Evolutionary conservation across 441 rosid species (phyloP).

Genomic region (Erodium moschatum): DNA sequence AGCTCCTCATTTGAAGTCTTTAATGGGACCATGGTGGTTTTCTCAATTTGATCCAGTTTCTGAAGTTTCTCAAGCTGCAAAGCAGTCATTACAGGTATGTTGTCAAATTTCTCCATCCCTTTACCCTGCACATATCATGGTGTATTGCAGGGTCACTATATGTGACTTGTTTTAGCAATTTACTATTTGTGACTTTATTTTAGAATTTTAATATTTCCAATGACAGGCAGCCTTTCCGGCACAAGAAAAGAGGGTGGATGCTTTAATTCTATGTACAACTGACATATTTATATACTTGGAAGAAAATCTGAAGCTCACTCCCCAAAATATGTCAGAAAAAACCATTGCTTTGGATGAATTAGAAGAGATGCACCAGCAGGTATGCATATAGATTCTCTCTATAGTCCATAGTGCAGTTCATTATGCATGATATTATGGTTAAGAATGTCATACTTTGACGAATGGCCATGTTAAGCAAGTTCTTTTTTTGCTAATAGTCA

Average conservation of each 20-base stretch:
- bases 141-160: too few species aligned
- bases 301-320: slow-evolving; percentile 83
- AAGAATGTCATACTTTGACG: neutral
- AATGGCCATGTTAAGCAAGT: neutral
- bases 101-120: slow-evolving; percentile 13
- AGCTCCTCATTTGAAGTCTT: slow-evolving; percentile 75
- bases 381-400: slow-evolving; percentile 21
- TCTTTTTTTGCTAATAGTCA: neutral
- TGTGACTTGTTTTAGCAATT: too few species aligned
- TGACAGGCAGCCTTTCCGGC: slow-evolving; percentile 87
- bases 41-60: slow-evolving; percentile 80
- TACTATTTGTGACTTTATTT: neutral
- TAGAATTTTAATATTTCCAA: slow-evolving; percentile 16
- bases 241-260: slow-evolving; percentile 85
- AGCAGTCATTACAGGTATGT: slow-evolving; percentile 76
- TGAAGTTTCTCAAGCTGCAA: slow-evolving; percentile 87
- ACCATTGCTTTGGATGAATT: slow-evolving; percentile 73
- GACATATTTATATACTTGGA: slow-evolving; percentile 78
- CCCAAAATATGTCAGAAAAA: slow-evolving; percentile 74
- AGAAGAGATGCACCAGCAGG: slow-evolving; percentile 93
- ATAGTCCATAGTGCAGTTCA: slow-evolving; percentile 3
- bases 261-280: slow-evolving; percentile 59
- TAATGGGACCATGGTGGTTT: slow-evolving; percentile 99
- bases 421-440: slow-evolving; percentile 1
- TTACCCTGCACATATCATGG: neutral